phyloP scores from a whole-genome alignment of 805 yeast species.

The Myxozyma lipomycoides region DNA sequence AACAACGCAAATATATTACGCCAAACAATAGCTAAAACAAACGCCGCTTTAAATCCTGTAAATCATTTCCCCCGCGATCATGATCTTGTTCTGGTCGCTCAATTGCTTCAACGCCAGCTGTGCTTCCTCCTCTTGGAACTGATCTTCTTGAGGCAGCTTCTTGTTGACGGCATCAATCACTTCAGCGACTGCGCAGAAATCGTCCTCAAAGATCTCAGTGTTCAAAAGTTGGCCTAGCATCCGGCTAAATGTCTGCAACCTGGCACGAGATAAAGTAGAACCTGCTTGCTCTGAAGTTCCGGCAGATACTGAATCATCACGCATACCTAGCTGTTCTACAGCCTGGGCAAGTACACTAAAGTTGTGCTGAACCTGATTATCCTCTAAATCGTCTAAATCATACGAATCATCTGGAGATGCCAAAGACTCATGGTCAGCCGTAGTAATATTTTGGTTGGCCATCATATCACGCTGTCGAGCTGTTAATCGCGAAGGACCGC shows the following conservation, averaged over 20 bases:
- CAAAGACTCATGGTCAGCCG: not conserved
- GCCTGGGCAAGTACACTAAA: slow-evolving; percentile 20
- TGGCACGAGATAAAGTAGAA: slow-evolving; percentile 46
- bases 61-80: slow-evolving; percentile 37
- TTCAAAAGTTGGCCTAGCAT: slow-evolving; percentile 48
- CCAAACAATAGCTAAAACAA: not conserved
- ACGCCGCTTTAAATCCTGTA: slow-evolving; percentile 31
- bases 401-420: slow-evolving; percentile 1
- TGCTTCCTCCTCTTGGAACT: slow-evolving; percentile 39
- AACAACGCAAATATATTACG: not conserved
- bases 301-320: slow-evolving; percentile 15
- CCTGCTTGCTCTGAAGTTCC: slow-evolving; percentile 29
- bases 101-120: slow-evolving; percentile 39
- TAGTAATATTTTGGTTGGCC: too few relatives aligned
- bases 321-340: slow-evolving; percentile 29
- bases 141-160: slow-evolving; percentile 41
- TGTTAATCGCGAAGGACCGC: slow-evolving; percentile 22
- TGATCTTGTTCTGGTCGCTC: slow-evolving; percentile 39
- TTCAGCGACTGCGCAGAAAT: slow-evolving; percentile 41
- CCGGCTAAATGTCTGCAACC: slow-evolving; percentile 47
- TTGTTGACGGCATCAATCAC: slow-evolving; percentile 45
- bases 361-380: slow-evolving; percentile 9
- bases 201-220: slow-evolving; percentile 42
- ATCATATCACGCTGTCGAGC: slow-evolving; percentile 30
- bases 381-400: not conserved